Base-by-base conservation (phyloP, 2,329 filamentous ascomycete species). In the Fusarium torreyae region DNA sequence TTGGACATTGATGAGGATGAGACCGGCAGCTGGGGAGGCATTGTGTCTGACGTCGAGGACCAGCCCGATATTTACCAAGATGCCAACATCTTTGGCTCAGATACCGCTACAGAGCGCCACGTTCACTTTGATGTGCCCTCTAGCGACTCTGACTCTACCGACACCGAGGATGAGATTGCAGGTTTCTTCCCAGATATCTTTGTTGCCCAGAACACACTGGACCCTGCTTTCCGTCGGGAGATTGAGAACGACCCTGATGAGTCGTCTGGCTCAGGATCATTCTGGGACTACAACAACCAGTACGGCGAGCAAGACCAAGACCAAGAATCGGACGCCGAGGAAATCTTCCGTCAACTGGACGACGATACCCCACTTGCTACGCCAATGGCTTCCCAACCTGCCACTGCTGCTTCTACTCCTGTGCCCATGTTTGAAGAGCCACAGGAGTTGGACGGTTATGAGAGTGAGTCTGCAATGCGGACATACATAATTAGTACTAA, bases 121-220 rank as follows among this genome's bases (percentile, higher is more conserved):
- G 93, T 96, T 43, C 92, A 91, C 73, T 96, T 96, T 74, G 86
- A 90, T 54, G 85, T 91, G 40, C 86, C 89, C 60, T 85, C 87
- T 62, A 91, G 91, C 58, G 91, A 93, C 71, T 91, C 87, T 55
- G 87, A 90, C 63, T 88, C 87, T 4, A 89, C 88, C 54, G 89
- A 90, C 51, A 87, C 85, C 6, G 88, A 90, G 39, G 86, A 89
- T 61, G 86, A 89, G 67, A 80, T 85, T 45, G 86, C 88, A 63
- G 87, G 89, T 67, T 87, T 94, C 68, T 93, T 93, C 66, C 91
- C 92, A 2, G 89, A 94, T 76, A 89, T 95, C 62, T 95, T 95
- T 77, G 84, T 94, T 58, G 89, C 92, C 50, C 91, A 94, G 78
- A 91, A 89, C 75, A 86, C 88, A 17, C 84, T 95, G 7, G 92